Base-by-base conservation (phyloP, 768 basidiomycete species). In the Cystobasidium ongulense region DNA sequence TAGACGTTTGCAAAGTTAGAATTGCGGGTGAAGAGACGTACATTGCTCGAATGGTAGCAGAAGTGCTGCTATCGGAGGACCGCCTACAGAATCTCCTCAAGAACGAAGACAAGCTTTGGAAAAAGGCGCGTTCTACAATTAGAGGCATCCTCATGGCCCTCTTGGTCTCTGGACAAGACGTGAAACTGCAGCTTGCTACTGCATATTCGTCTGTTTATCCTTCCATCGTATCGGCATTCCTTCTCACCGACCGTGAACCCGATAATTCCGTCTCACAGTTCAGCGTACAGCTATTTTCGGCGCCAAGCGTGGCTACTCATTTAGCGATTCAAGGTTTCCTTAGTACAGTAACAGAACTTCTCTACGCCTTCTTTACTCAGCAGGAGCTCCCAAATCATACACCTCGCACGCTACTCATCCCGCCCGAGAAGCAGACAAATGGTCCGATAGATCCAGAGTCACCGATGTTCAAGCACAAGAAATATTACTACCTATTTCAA, bases 201-300 rank as follows among this genome's bases (percentile, higher is more conserved):
- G 11, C 23, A 29, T 67, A 75, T 73, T 74, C 63, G 29, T 67
- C 41, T 72, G 87, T 91, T 11, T 99, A 97, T 81, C 88, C 88
- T 72, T 85, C 88, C 7, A 84, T 97, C 62, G 89, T 94, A 77
- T 91, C 95, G 77, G 87, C 91, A 1, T 97, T 94, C 81, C 87
- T 98, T 10, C 87, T 95, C 54, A 87, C 90, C 25, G 96, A 98
- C 77, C 86, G 94, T 15, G 95, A 99, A 80, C 89, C 91, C 0
- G 96, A 99, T 80, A 92, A 91, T 7, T 93, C 91, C 18, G 89
- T 98, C 83, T 90, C 94, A 78, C 92, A 92, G 80, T 90, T 95
- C 75, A 90, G 91, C 18, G 84, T 95, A 4, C 92, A 96, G 79
- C 85, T 98, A 38, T 96, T 96, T 83, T 92, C 93, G 0, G 89